Base-by-base conservation (phyloP, 2,329 filamentous ascomycete genomes). In the Trichoderma afroharzianum region DNA sequence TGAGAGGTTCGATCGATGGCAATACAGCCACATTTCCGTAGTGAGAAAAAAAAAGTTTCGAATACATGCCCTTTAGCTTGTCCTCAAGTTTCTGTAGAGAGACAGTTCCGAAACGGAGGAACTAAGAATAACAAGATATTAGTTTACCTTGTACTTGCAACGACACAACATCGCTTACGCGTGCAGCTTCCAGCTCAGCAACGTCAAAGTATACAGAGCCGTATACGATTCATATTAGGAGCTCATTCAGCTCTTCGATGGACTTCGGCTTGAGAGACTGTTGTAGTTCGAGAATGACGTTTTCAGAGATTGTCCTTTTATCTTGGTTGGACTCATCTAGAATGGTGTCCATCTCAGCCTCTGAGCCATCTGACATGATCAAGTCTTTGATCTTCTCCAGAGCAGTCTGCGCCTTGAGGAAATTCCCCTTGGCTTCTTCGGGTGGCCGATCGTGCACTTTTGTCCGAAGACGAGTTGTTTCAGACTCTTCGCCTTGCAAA, bases 351-450 rank as follows among this genome's bases (percentile, higher is more conserved):
- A 50, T 50, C 43, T 50, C 43, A 11, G 43, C 62, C 18, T 64
- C 62, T 14, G 62, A 64, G 32, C 62, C 62, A 53, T 53, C 62
- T 6, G 62, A 64, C 62, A 50, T 64, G 62, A 64, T 64, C 43
- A 64, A 30, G 1, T 64, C 62, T 53, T 64, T 64, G 12, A 64
- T 64, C 62, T 64, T 64, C 26, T 50, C 62, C 21, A 64, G 14
- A 33, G 62, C 62, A 33, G 62, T 53, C 30, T 64, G 62, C 18
- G 53, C 62, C 21, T 53, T 64, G 18, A 64, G 62, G n/a, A 64
- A 64, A 4, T 64, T 64, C n/a, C 62, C 62, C n/a, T 64, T 64
- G 39, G 62, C 62, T 18, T 50, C 43, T 50, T 50, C n/a, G 2
- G 21, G 43, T 2, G 21, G 1, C 18, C 43, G 43, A 3, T 50